Conservation (phyloP, 2,329 filamentous ascomycete species). For the Trichoderma brevicompactum region DNA sequence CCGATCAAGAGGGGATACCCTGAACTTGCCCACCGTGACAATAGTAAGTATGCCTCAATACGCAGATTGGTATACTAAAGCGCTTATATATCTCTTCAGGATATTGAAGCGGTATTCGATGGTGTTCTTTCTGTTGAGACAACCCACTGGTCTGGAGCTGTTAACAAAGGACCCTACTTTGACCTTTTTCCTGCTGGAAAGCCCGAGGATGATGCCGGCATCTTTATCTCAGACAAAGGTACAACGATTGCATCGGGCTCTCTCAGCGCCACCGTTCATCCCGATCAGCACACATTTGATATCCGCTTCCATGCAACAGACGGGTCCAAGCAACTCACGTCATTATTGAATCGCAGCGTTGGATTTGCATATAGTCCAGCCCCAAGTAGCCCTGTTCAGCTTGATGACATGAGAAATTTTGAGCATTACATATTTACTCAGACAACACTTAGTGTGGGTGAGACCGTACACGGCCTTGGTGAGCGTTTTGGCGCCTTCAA, state of each 20-base stretch:
- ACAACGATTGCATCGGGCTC: conserved; percentile 44
- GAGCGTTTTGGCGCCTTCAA: conserved; percentile 78
- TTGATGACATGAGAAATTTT: conserved; percentile 47
- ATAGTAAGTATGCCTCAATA: conserved; percentile 31
- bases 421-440: conserved; percentile 62
- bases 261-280: conserved; percentile 44
- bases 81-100: background rate
- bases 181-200: conserved; percentile 46
- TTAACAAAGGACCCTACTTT: conserved; percentile 45
- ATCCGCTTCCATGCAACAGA: conserved; percentile 47
- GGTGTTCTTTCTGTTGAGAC: conserved; percentile 48
- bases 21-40: conserved; percentile 60
- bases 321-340: conserved; percentile 44
- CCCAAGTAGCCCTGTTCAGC: conserved; percentile 43
- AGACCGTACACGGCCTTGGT: conserved; percentile 74
- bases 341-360: conserved; percentile 46
- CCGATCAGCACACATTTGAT: conserved; percentile 45
- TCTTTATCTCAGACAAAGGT: conserved; percentile 41
- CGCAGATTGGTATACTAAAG: too few species aligned
- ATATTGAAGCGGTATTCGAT: conserved; percentile 45
- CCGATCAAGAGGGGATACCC: conserved; percentile 56
- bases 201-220: conserved; percentile 38
- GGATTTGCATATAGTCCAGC: conserved; percentile 45
- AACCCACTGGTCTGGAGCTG: conserved; percentile 47
- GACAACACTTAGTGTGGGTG: conserved; percentile 59